Evolutionary conservation across 1,139 yeast genomes (phyloP).

Genomic region (Candida anutae): DNA sequence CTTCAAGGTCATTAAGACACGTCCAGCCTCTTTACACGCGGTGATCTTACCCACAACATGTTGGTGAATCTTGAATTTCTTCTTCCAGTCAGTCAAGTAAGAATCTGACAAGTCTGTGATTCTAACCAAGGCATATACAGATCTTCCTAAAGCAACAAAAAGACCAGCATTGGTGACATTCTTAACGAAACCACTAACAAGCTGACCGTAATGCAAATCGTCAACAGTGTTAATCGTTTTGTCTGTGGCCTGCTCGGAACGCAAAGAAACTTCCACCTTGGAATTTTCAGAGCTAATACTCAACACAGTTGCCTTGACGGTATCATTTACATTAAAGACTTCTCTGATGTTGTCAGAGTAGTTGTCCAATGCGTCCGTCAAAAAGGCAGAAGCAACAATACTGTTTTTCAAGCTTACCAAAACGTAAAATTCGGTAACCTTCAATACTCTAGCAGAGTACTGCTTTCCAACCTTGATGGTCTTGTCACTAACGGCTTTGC

Average conservation of each 20-base stretch:
- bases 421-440: slow-evolving; percentile 54
- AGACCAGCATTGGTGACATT: slow-evolving; percentile 73
- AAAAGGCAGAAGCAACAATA: slow-evolving; percentile 57
- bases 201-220: slow-evolving; percentile 63
- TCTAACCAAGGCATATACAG: slow-evolving; percentile 72
- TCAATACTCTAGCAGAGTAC: slow-evolving; percentile 61
- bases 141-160: slow-evolving; percentile 68
- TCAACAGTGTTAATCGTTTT: slow-evolving; percentile 38
- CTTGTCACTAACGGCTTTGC: slow-evolving; percentile 32
- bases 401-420: slow-evolving; percentile 59
- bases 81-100: slow-evolving; percentile 82
- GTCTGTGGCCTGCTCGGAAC: slow-evolving; percentile 48
- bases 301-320: slow-evolving; percentile 55
- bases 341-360: slow-evolving; percentile 48
- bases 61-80: slow-evolving; percentile 62
- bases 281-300: slow-evolving; percentile 47
- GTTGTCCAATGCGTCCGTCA: slow-evolving; percentile 75
- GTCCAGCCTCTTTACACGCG: slow-evolving; percentile 53
- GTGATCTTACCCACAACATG: slow-evolving; percentile 69
- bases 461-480: slow-evolving; percentile 53
- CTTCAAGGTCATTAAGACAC: slow-evolving; percentile 71
- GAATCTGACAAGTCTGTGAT: slow-evolving; percentile 77
- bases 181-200: slow-evolving; percentile 73
- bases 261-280: slow-evolving; percentile 58
- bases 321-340: slow-evolving; percentile 48